phyloP scores from a whole-genome alignment of 1,284 basidiomycete genomes.

The Puccinia coronata region DNA sequence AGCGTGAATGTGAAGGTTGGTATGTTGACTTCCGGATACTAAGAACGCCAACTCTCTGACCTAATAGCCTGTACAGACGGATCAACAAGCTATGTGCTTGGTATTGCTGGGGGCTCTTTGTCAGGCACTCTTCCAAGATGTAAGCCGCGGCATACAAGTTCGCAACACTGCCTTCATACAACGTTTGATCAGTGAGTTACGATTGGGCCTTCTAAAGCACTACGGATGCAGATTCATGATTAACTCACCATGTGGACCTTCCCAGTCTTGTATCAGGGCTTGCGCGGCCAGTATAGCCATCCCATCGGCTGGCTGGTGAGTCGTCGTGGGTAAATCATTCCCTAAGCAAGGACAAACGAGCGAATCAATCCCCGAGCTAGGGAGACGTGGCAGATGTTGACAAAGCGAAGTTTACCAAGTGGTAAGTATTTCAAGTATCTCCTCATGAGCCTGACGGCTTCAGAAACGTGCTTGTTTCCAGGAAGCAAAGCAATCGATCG shows the following conservation, averaged over 20 bases:
- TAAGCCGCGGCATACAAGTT: slow-evolving; percentile 68
- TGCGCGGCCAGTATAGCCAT: slow-evolving; percentile 73
- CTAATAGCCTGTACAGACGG: slow-evolving; percentile 74
- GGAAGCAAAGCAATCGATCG: neutral
- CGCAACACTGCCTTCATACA: slow-evolving; percentile 62
- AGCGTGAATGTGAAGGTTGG: slow-evolving; percentile 27
- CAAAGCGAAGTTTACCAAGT: slow-evolving; percentile 20
- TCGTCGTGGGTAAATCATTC: slow-evolving; percentile 68
- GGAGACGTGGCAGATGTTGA: neutral
- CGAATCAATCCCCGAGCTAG: neutral
- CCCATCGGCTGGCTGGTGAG: slow-evolving; percentile 84
- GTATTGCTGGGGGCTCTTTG: slow-evolving; percentile 74
- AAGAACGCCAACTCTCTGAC: slow-evolving; percentile 60
- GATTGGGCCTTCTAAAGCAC: slow-evolving; percentile 25
- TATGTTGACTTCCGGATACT: neutral
- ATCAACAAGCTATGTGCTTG: slow-evolving; percentile 72
- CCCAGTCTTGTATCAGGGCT: slow-evolving; percentile 69
- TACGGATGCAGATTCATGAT: slow-evolving; percentile 40
- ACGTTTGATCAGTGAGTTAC: slow-evolving; percentile 21
- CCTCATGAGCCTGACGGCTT: slow-evolving; percentile 16
- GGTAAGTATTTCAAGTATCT: slow-evolving; percentile 35
- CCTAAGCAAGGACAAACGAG: slow-evolving; percentile 53
- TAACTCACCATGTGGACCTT: slow-evolving; percentile 48
- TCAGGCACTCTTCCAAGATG: slow-evolving; percentile 71
- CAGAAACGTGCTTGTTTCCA: neutral